Evolutionary conservation across 495 filamentous ascomycete genomes (phyloP).

Genomic region (Aspergillus nanangensis): DNA sequence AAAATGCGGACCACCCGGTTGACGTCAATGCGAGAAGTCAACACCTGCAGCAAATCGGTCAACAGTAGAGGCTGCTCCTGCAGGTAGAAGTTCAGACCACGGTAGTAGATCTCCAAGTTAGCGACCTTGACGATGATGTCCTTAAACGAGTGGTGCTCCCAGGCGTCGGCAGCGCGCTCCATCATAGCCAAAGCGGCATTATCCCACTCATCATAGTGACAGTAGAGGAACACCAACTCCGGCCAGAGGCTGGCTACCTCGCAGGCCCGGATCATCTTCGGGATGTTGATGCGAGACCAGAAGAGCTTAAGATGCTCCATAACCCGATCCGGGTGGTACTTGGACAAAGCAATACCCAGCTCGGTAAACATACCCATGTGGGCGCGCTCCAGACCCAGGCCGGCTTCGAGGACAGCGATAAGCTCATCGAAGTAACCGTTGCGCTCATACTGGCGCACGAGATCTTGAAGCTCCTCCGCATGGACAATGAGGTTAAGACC

Average conservation of each 20-base stretch:
- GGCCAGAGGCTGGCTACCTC: constrained; percentile 98
- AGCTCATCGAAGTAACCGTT: constrained; percentile 99
- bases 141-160: constrained; percentile 99
- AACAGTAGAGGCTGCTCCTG: constrained; percentile 93
- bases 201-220: constrained; percentile 98
- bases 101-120: constrained; percentile 99
- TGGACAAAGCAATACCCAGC: constrained; percentile 89
- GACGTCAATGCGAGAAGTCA: constrained; percentile 93
- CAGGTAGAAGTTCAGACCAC: constrained; percentile 94
- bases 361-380: constrained; percentile 98
- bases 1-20: constrained; percentile 98
- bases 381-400: constrained; percentile 86
- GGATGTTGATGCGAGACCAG: constrained; percentile 98
- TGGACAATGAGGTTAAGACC: constrained; percentile 98
- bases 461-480: constrained; percentile 88
- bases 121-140: constrained; percentile 97
- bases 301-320: constrained; percentile 99
- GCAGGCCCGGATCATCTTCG: constrained; percentile 93
- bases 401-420: constrained; percentile 89
- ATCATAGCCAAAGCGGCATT: constrained; percentile 98
- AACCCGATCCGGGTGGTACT: constrained; percentile 91
- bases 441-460: constrained; percentile 93
- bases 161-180: constrained; percentile 96
- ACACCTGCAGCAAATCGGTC: constrained; percentile 87
- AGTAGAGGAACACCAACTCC: constrained; percentile 97